phyloP scores from a whole-genome alignment of 2,329 filamentous ascomycete species.

The Sphaceloma murrayae region DNA sequence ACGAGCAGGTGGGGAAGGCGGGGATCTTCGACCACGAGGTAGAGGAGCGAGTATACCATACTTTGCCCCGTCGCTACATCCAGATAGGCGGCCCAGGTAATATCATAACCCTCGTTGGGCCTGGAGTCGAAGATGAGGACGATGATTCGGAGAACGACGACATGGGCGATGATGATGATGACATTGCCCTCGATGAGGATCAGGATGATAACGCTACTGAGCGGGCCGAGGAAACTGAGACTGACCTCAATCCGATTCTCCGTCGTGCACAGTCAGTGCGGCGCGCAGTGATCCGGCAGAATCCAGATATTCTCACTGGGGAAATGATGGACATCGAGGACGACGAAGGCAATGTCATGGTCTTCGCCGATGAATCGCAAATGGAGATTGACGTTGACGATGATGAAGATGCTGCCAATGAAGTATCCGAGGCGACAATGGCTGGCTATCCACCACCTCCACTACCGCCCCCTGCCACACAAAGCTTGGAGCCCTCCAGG shows the following conservation, averaged over 20 bases:
- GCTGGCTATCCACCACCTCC: conserved; percentile 65
- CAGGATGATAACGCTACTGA: conserved; percentile 40
- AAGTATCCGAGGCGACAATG: conserved; percentile 67
- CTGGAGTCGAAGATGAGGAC: conserved; percentile 23
- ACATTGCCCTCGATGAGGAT: conserved; percentile 35
- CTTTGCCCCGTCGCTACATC: conserved; percentile 4
- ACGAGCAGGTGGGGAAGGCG: conserved; percentile 65
- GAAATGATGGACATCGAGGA: conserved; percentile 41
- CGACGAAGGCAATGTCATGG: conserved; percentile 30
- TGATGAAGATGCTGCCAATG: conserved; percentile 50
- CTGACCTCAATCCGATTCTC: conserved; percentile 27
- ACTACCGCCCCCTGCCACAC: conserved; percentile 39
- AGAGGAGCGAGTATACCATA: conserved; percentile 42
- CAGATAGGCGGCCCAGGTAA: conserved; percentile 14
- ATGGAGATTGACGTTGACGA: conserved; percentile 40
- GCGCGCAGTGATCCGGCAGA: conserved; percentile 15
- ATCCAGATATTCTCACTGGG: conserved; percentile 21
- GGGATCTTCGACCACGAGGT: conserved; percentile 74
- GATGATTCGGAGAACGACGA: conserved; percentile 32
- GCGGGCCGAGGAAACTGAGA: conserved; percentile 28
- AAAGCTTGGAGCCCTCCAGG: not conserved
- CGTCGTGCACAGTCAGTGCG: conserved; percentile 24
- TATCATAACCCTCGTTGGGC: conserved; percentile 4
- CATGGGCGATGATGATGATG: conserved; percentile 40
- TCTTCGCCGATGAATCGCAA: conserved; percentile 30